These are phyloP conservation scores for Hypoxylon lienhwacheense DNA, from an alignment of 495 filamentous ascomycete species.

Conservation along the genomic window DNA sequence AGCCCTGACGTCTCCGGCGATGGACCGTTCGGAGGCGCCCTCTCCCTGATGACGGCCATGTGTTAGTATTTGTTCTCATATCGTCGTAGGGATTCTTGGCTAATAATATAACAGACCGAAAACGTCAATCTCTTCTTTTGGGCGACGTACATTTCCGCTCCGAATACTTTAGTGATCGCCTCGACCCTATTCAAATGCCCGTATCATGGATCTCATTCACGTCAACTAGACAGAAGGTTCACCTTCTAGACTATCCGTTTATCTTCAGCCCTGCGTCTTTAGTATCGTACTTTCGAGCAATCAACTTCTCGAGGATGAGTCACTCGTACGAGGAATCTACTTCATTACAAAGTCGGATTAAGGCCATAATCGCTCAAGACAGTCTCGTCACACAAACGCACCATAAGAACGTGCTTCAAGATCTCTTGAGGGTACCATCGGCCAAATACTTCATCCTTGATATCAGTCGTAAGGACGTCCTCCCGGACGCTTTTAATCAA, in stretches of 20 bases:
- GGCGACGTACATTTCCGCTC: slow-evolving; percentile 70
- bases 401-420: slow-evolving; percentile 54
- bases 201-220: slow-evolving; percentile 67
- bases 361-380: slow-evolving; percentile 57
- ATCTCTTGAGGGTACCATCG: slow-evolving; percentile 63
- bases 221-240: slow-evolving; percentile 63
- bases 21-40: slow-evolving; percentile 68
- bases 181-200: slow-evolving; percentile 77
- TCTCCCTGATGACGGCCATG: slow-evolving; percentile 74
- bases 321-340: slow-evolving; percentile 71
- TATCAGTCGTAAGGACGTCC: slow-evolving; percentile 68
- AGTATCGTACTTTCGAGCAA: slow-evolving; percentile 83
- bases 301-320: slow-evolving; percentile 84
- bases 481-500: slow-evolving; percentile 81
- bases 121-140: slow-evolving; percentile 64
- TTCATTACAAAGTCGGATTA: slow-evolving; percentile 61
- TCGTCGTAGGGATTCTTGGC: slow-evolving; percentile 10
- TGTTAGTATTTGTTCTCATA: slow-evolving; percentile 50
- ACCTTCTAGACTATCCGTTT: slow-evolving; percentile 80
- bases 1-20: slow-evolving; percentile 66
- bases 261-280: slow-evolving; percentile 72
- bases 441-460: slow-evolving; percentile 75
- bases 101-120: slow-evolving; percentile 51
- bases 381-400: slow-evolving; percentile 49
- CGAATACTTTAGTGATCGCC: slow-evolving; percentile 71